Evolutionary conservation across 108 stramenopile genomes (phyloP), one percentile per base, ranked within the genome.

Genomic region (Conticribra guillardii): DNA sequence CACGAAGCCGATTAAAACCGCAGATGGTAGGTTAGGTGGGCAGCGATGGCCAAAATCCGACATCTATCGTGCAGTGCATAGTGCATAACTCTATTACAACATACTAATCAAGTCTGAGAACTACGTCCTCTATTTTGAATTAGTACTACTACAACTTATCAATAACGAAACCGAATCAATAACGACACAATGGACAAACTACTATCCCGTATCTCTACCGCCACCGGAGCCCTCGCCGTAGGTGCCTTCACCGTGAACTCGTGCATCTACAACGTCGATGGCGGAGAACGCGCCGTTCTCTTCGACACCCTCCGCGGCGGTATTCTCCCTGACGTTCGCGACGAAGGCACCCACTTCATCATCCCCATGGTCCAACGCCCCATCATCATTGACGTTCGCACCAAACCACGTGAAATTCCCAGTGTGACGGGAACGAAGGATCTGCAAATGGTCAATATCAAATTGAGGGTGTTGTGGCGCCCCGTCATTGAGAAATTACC

Each of bases 381-480:
- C 11, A 79, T 96, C 72, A 95, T 99, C 65, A 96, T 99, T 46
- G 97, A 98, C 75, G 89, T 99, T 26, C 91, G 99, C 48, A 89
- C 94, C 28, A 93, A 95, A 64, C 96, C 99, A 5, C 85, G 97
- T 37, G 97, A 97, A 60, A 98, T 99, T 73, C 95, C 96, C 47
- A 96, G 91, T 52, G 80, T 93, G 34, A 97, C 96, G n/a, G 94
- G 98, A 53, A 99, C 99, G 44, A 99, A 99, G 90, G 99, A 99
- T 85, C 79, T 99, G 60, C 99, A 99, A 74, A 98, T 97, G 96
- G 99, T 99, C 29, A 99, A 97, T 82, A 99, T 99, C 80, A 96
- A 96, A 59, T 80, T 99, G 22, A 87, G 97, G 41, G 99, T 99
- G 9, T 85, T 99, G 48, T 97, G 97, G 84, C 76, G 98, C 58